Conservation (phyloP, 495 filamentous ascomycete species). For the Penicillium bovifimosum region DNA sequence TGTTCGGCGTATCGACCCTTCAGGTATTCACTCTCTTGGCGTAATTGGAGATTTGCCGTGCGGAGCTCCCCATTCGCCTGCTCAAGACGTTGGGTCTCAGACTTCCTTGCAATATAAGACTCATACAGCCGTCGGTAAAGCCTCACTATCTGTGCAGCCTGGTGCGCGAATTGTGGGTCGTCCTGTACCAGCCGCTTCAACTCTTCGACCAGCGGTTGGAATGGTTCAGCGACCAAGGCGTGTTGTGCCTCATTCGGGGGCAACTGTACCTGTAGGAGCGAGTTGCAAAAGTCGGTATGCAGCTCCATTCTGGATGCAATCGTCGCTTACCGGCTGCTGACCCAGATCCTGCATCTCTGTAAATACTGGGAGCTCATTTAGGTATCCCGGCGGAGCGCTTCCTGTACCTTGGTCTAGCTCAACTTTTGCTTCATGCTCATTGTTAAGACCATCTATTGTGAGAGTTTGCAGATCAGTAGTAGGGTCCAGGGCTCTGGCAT, state of each 20-base stretch:
- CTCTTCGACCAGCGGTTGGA: constrained; percentile 1
- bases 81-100: constrained; percentile 6
- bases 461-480: not conserved
- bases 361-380: not conserved
- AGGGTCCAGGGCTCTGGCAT: not conserved
- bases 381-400: not conserved
- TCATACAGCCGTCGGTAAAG: constrained; percentile 10
- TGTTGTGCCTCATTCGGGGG: not conserved
- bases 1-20: not conserved
- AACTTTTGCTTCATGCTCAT: not conserved
- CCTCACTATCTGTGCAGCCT: constrained; percentile 5
- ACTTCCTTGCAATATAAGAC: constrained; percentile 3
- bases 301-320: not conserved
- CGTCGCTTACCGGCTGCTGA: not conserved
- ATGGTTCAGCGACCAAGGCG: not conserved
- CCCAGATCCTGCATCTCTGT: not conserved
- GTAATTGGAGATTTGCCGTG: not conserved
- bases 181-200: constrained; percentile 1
- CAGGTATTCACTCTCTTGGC: not conserved
- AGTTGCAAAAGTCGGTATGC: not conserved
- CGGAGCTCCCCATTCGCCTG: constrained; percentile 4
- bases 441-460: not conserved
- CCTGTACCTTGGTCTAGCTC: not conserved
- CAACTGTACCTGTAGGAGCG: not conserved
- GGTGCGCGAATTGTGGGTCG: constrained; percentile 3